These are phyloP conservation scores for Fomitopsis palustris DNA, from an alignment of 1,284 basidiomycete species.

Conservation along the genomic window DNA sequence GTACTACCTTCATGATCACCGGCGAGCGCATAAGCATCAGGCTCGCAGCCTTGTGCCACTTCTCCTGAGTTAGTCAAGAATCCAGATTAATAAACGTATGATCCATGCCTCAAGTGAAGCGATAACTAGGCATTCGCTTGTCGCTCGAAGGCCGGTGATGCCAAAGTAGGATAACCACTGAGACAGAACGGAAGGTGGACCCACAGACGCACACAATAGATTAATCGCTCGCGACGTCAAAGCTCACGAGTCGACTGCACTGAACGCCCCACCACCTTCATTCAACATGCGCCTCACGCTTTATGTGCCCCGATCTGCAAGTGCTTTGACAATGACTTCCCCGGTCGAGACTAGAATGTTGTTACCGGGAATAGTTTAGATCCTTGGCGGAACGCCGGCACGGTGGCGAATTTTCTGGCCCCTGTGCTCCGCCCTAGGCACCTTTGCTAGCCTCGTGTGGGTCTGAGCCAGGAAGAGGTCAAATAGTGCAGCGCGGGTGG, in stretches of 20 bases:
- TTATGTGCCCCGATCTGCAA: too few relatives aligned
- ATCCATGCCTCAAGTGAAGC: not conserved
- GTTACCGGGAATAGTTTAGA: not conserved
- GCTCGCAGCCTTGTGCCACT: too few relatives aligned
- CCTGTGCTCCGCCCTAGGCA: constrained; percentile 2
- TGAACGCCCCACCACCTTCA: not conserved
- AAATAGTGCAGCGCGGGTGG: not conserved
- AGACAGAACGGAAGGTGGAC: constrained; percentile 10
- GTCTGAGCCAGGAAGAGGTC: not conserved
- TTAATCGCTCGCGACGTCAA: constrained; percentile 1
- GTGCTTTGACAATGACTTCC: not conserved
- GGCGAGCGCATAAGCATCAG: too few relatives aligned
- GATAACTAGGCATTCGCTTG: too few relatives aligned
- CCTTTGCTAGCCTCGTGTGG: constrained; percentile 5
- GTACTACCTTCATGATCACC: too few relatives aligned
- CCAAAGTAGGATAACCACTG: not conserved
- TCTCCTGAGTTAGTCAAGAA: too few relatives aligned
- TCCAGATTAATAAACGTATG: too few relatives aligned
- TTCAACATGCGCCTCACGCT: not conserved
- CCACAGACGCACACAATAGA: constrained; percentile 19
- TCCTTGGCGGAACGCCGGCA: constrained; percentile 1
- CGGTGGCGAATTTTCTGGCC: not conserved
- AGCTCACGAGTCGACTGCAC: not conserved
- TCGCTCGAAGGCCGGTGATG: not conserved
- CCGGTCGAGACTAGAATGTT: not conserved